Conservation (phyloP, 352 stramenopile genomes). For the Nothophytophthora sp. region DNA sequence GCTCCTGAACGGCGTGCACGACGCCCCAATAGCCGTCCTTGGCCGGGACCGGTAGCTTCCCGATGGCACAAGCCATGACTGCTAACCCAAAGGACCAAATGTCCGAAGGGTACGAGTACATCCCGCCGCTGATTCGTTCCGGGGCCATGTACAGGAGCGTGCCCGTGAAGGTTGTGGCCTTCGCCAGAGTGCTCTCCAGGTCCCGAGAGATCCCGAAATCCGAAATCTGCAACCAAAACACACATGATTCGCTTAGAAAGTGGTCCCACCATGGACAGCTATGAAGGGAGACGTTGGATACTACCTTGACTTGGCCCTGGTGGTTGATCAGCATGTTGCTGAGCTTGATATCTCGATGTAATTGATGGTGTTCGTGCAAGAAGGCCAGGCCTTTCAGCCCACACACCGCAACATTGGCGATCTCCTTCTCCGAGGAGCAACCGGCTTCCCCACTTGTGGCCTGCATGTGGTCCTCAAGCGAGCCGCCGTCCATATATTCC, state of each 20-base stretch:
- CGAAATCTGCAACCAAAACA: conserved; percentile 50
- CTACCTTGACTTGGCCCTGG: conserved; percentile 70
- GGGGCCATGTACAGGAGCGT: conserved; percentile 94
- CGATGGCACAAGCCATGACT: conserved; percentile 88
- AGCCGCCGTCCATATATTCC: conserved; percentile 95
- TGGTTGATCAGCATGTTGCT: conserved; percentile 95
- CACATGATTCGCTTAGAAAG: neutral
- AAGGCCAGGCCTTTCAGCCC: conserved; percentile 86
- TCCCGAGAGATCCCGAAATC: conserved; percentile 87
- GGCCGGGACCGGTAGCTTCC: conserved; percentile 78
- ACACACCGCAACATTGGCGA: conserved; percentile 81
- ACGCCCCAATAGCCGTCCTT: conserved; percentile 91
- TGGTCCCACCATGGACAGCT: neutral
- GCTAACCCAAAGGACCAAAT: conserved; percentile 84
- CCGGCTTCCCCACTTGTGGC: conserved; percentile 21
- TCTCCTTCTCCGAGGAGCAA: conserved; percentile 59
- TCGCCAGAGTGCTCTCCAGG: conserved; percentile 82
- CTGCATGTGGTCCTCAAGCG: conserved; percentile 79
- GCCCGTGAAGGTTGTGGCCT: conserved; percentile 90
- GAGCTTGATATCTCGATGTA: conserved; percentile 96
- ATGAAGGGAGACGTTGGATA: neutral
- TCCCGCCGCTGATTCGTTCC: conserved; percentile 91
- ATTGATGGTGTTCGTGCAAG: conserved; percentile 87
- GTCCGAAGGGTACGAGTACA: conserved; percentile 88
- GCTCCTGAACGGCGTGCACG: conserved; percentile 80